Evolutionary conservation across 2,329 filamentous ascomycete species (phyloP), one percentile per base, ranked within the genome.

Genomic region (Alternaria incomplexa): DNA sequence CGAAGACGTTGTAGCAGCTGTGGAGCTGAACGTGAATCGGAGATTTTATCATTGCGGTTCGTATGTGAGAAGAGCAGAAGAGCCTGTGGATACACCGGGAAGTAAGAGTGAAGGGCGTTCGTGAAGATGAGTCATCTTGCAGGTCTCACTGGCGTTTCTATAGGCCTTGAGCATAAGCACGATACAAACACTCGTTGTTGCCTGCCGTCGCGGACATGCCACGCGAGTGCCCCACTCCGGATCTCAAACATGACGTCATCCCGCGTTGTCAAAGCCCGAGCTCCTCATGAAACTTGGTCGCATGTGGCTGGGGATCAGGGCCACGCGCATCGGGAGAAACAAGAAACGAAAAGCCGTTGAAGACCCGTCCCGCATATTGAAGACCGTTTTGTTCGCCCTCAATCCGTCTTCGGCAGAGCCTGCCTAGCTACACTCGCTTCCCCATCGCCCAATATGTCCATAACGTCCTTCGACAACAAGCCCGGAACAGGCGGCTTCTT

Each of bases 401-500:
- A 20, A 15, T 10, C 6, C 51, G 20, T 25, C 25, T 28, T 11
- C 55, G 28, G 20, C 11, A 46, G 56, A 52, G 45, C 45, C 12
- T 32, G 13, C 12, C 30, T 32, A 60, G 44, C 44, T 48, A 40
- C 56, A 43, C 25, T 32, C 6, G 43, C 30, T n/a, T 43, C 23
- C 32, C 13, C 12, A 45, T 30, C 17, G 17, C 25, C 10, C 23
- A 15, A 22, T 12, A 78, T 78, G 76, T 76, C 76, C 17, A 68
- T 73, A 15, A 71, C 69, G 47, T 69, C 70, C 2, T 73, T 75
- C 45, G 68, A 72, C 45, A 65, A 67, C 50, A 64, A 67, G 54
- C 68, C 60, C 47, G 60, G 60, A 26, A 53, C 70, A 47, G 59
- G 67, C 53, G 73, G 78, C 53, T 80, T 81, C 70, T 70, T 80